These are phyloP conservation scores for Talaromyces stipitatus DNA, from an alignment of 495 filamentous ascomycete genomes.

Conservation along the genomic window DNA sequence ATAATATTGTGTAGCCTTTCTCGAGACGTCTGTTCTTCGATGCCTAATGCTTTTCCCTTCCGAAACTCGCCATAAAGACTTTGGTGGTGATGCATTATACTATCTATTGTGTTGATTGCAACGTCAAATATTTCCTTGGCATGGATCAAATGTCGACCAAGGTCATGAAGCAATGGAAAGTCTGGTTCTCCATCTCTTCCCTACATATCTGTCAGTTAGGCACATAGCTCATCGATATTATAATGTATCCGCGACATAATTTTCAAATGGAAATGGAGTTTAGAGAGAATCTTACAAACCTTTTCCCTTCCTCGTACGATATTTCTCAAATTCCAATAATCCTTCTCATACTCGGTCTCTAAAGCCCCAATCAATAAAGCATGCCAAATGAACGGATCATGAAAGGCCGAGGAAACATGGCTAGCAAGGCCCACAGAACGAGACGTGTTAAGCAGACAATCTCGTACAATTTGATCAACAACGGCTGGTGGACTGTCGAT, in stretches of 20 bases:
- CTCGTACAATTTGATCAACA: neutral
- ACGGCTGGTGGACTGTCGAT: constrained; percentile 5
- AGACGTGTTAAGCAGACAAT: neutral
- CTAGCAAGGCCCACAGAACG: neutral
- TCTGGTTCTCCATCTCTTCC: constrained; percentile 14
- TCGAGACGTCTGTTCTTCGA: neutral
- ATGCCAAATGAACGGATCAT: constrained; percentile 18
- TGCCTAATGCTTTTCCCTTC: neutral
- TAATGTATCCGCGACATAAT: neutral
- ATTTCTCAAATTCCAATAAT: constrained; percentile 13
- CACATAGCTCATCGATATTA: neutral
- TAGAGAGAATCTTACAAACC: neutral
- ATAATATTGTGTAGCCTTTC: constrained; percentile 9
- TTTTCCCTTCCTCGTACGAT: constrained; percentile 11
- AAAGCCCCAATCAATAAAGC: constrained; percentile 9
- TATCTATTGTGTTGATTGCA: constrained; percentile 23
- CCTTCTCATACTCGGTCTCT: constrained; percentile 7
- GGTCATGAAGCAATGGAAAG: constrained; percentile 34
- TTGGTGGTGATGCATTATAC: constrained; percentile 24
- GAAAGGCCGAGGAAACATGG: neutral
- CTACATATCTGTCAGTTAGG: neutral
- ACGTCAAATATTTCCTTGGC: constrained; percentile 37
- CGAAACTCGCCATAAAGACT: constrained; percentile 7
- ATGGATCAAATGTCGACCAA: constrained; percentile 41
- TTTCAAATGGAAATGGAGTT: neutral